Evolutionary conservation across 164 flowering plant genomes (phyloP), one percentile per base, ranked within the genome.

Genomic region (Chimonanthus salicifolius): DNA sequence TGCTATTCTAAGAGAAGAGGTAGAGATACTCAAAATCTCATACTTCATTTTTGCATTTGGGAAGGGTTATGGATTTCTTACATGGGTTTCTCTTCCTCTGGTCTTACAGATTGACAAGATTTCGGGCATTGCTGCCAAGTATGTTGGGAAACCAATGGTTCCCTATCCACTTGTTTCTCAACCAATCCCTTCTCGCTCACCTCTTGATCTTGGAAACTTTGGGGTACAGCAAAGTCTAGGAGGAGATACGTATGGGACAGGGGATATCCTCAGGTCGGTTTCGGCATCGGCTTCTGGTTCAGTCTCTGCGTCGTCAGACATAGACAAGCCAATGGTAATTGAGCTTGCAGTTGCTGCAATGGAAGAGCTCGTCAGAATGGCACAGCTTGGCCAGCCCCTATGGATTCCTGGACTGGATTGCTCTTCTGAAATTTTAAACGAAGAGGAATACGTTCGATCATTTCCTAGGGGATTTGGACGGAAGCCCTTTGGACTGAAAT

Each of bases 261-360:
- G 84, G 0, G 89, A 87, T 43, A 78, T 84, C 21, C 83, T 88
- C 1, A 58, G 88, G 78, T 79, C 94, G 4, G 16, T 54, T 13
- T n/a, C 60, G 11, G 60, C 16, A 13, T n/a, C 4, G 60, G 70
- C 87, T 13, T 70, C 84, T 0, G 84, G 70, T 2, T 79, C 94
- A 5, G 16, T 54, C 16, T n/a, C 60, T 2, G 60, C 16, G 5
- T n/a, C 4, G 6, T 85, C 82, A 0, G 91, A 92, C 68, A 83
- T 85, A 7, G 92, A 92, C 58, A 90, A 88, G 75, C 88, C 89
- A 0, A 74, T 88, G 83, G 82, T 94, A 5, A 78, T 88, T 6
- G 96, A 92, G 79, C 85, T 92, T 0, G 98, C 94, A 0, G 90
- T 88, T n/a, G 86, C 89, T 33, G 96, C 96, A 6, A 88, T 94